A percentile compares a stretch with the other conserved stretches of the same genome.
These are phyloP conservation scores for Phallus indusiatus DNA, from an alignment of 768 basidiomycete species.

Conservation along the genomic window DNA sequence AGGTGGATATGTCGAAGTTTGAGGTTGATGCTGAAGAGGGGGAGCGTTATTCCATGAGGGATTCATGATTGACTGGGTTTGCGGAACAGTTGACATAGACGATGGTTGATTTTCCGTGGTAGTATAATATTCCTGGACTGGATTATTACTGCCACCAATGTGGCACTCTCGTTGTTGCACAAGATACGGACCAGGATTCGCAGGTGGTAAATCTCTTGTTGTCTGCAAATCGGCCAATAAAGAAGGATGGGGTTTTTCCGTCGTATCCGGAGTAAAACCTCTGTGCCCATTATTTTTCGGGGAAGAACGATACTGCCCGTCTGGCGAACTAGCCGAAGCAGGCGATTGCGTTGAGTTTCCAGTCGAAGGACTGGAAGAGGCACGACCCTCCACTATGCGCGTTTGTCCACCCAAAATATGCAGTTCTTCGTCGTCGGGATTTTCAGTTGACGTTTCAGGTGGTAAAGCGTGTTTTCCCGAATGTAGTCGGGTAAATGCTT, in stretches of 20 bases:
- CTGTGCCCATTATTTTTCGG: background rate
- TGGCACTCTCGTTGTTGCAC: background rate
- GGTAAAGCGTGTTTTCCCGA: background rate
- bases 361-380: background rate
- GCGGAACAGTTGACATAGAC: background rate
- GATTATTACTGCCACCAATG: too few relatives aligned
- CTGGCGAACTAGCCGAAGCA: background rate
- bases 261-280: conserved; percentile 5
- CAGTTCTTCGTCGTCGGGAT: conserved; percentile 7
- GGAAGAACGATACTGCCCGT: conserved; percentile 2
- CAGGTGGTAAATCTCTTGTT: background rate
- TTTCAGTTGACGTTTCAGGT: background rate
- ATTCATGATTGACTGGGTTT: background rate
- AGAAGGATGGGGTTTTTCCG: conserved; percentile 7
- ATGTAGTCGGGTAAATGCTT: conserved; percentile 2
- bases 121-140: background rate
- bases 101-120: background rate
- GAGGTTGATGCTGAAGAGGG: background rate
- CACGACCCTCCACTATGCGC: background rate
- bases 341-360: conserved; percentile 1
- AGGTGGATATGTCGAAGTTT: background rate
- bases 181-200: background rate
- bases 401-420: conserved; percentile 10
- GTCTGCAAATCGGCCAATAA: conserved; percentile 3
- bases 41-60: background rate